These are phyloP conservation scores for Solanum chacoense DNA, from an alignment of 305 asterid species.

Conservation along the genomic window DNA sequence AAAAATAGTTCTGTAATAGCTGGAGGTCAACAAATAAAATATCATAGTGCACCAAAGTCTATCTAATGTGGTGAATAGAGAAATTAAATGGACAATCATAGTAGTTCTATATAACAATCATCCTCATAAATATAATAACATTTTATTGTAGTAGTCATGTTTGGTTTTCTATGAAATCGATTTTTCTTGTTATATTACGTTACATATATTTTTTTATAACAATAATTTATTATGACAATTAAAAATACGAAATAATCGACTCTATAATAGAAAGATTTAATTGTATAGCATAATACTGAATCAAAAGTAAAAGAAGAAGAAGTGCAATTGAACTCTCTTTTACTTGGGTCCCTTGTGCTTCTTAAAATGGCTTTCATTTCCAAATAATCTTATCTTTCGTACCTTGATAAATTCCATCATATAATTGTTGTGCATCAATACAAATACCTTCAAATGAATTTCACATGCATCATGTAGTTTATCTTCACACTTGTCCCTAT, in stretches of 20 bases:
- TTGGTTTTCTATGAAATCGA: background rate
- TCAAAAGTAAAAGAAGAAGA: background rate
- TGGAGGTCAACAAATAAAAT: background rate
- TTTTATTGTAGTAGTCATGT: background rate
- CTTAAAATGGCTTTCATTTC: background rate
- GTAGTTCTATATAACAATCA: background rate
- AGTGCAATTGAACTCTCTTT: background rate
- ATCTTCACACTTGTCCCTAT: background rate
- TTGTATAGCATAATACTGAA: background rate
- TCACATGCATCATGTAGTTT: background rate
- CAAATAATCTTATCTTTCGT: background rate
- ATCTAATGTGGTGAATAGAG: background rate
- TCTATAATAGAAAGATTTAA: background rate
- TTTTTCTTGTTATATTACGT: background rate
- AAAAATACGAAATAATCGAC: background rate
- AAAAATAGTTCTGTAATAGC: background rate
- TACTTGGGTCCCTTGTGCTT: slow-evolving; percentile 3
- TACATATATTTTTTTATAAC: background rate
- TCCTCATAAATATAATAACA: background rate
- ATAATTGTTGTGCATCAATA: background rate
- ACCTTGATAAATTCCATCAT: background rate
- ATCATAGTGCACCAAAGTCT: background rate
- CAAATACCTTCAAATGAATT: background rate
- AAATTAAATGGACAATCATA: background rate
- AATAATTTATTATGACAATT: rapidly evolving